A percentile compares a stretch with the other conserved stretches of the same genome.
These are phyloP conservation scores for Rhamnella rubrinervis DNA, from an alignment of 331 rosid genomes.

Conservation along the genomic window DNA sequence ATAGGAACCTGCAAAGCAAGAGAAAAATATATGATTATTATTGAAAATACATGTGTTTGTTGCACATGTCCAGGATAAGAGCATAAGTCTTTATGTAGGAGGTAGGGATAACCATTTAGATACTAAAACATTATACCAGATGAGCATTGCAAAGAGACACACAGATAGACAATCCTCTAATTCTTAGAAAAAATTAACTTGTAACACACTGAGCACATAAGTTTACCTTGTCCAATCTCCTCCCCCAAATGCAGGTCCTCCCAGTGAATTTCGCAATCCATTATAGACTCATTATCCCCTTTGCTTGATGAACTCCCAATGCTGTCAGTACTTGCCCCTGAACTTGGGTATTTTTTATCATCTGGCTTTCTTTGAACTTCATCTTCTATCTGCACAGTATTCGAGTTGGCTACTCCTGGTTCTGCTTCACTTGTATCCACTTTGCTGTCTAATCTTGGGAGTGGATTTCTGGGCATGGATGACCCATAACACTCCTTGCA, in stretches of 20 bases:
- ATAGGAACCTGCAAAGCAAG: constrained; percentile 51
- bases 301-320: constrained; percentile 48
- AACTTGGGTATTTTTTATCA: constrained; percentile 28
- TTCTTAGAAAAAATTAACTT: neutral
- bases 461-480: constrained; percentile 19
- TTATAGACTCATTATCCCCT: constrained; percentile 46
- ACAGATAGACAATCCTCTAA: neutral
- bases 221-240: constrained; percentile 71
- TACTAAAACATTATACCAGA: neutral
- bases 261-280: constrained; percentile 57
- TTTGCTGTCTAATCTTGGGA: constrained; percentile 24
- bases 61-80: neutral
- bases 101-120: too few relatives aligned
- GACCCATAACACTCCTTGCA: constrained; percentile 32
- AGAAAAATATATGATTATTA: neutral
- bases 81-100: neutral
- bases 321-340: constrained; percentile 35
- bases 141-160: neutral
- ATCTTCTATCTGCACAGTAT: constrained; percentile 30
- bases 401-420: constrained; percentile 33
- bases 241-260: constrained; percentile 64
- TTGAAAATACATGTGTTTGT: neutral
- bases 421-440: constrained; percentile 31
- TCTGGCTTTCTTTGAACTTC: constrained; percentile 45
- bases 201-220: neutral